Conservation (phyloP, 257 asterid genomes). For the Ilex asprella region DNA sequence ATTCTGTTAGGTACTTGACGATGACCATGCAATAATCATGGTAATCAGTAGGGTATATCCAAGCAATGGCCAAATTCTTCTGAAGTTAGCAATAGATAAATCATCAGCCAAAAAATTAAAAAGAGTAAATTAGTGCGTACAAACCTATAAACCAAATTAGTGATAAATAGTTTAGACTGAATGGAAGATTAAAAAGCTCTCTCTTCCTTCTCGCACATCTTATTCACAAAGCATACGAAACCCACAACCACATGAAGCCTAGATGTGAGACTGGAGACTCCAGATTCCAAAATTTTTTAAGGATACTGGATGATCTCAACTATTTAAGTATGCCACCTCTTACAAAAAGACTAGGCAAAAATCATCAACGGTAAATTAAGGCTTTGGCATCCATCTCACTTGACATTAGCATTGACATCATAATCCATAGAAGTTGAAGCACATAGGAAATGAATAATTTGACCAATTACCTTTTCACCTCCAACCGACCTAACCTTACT, state of each 20-base stretch:
- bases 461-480: conserved; percentile 62
- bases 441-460: background rate
- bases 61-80: background rate
- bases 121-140: background rate
- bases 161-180: background rate
- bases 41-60: background rate
- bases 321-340: background rate
- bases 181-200: too few species aligned
- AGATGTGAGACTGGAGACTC: too few species aligned
- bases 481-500: conserved; percentile 66
- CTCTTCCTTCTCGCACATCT: too few species aligned
- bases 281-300: too few species aligned
- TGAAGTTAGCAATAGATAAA: background rate
- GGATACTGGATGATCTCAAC: background rate
- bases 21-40: background rate
- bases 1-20: background rate
- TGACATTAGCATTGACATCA: background rate
- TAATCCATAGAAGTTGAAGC: background rate
- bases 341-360: background rate
- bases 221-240: too few species aligned
- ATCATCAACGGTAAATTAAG: background rate
- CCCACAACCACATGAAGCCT: too few species aligned
- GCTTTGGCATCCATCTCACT: background rate
- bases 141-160: background rate
- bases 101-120: background rate